Conservation (phyloP, 768 basidiomycete species). For the Lepiota subincarnata region DNA sequence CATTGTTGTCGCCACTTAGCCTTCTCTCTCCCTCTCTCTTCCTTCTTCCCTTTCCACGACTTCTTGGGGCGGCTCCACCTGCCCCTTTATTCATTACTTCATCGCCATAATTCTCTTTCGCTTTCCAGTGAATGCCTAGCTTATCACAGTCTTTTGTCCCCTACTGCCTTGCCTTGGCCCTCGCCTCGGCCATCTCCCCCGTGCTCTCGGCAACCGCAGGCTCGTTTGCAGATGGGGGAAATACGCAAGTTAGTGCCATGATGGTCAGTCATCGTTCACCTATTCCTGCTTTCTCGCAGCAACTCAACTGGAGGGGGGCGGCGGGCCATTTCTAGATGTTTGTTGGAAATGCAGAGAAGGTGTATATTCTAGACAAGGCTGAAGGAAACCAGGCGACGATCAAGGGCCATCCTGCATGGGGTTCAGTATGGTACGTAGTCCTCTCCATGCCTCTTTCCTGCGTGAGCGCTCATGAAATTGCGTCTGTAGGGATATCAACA, state of each 20-base stretch:
- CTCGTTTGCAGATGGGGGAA: conserved; percentile 13
- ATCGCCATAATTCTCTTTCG: background rate
- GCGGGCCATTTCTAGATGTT: conserved; percentile 51
- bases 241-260: conserved; percentile 14
- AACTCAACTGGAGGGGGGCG: background rate
- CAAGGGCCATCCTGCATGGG: conserved; percentile 72
- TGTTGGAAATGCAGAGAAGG: conserved; percentile 71
- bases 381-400: conserved; percentile 69
- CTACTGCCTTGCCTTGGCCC: conserved; percentile 4
- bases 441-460: background rate
- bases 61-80: background rate
- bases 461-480: background rate
- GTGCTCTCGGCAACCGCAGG: conserved; percentile 9
- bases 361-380: conserved; percentile 89
- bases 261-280: conserved; percentile 8
- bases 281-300: no score
- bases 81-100: background rate
- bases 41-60: background rate
- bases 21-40: background rate
- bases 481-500: conserved; percentile 51
- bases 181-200: conserved; percentile 9
- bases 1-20: background rate
- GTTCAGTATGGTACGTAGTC: conserved; percentile 52
- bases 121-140: background rate
- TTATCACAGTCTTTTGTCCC: conserved; percentile 6